Conservation (phyloP, 306 rosid species). For the Prunus dulcis region DNA sequence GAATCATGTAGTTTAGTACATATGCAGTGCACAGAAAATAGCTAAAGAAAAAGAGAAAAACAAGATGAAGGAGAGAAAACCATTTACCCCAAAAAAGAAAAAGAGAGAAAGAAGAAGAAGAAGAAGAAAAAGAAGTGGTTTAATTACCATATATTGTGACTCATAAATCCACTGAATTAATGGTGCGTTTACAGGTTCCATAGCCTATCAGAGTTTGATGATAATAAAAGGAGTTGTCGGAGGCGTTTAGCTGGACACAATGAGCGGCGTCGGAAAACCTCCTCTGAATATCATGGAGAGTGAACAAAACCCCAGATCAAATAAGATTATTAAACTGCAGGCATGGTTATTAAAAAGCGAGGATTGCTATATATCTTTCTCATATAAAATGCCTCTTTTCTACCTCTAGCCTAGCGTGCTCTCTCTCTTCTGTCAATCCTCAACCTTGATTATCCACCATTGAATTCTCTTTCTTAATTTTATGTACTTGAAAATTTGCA, state of each 20-base stretch:
- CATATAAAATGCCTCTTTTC: neutral
- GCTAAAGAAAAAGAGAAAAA: neutral
- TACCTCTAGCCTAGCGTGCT: conserved; percentile 2
- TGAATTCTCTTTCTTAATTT: neutral
- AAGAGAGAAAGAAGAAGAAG: no score
- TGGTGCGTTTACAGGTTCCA: conserved; percentile 59
- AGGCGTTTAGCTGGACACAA: conserved; percentile 95
- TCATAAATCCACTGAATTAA: neutral
- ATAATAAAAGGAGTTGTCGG: conserved; percentile 78
- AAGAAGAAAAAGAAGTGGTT: no score
- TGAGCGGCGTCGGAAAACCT: conserved; percentile 77
- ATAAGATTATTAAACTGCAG: neutral
- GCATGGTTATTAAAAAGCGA: neutral
- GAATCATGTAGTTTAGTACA: no score
- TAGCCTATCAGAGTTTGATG: conserved; percentile 72
- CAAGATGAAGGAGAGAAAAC: neutral
- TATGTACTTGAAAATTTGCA: neutral
- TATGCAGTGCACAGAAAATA: no score
- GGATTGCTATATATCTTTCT: neutral
- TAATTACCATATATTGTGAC: no score
- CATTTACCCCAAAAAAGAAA: neutral
- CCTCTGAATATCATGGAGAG: conserved; percentile 57
- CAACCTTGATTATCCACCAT: neutral
- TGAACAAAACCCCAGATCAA: neutral
- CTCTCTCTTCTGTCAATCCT: conserved; percentile 35